Conservation (phyloP, 2,329 filamentous ascomycete genomes). For the Pseudohalonectria lignicola region DNA sequence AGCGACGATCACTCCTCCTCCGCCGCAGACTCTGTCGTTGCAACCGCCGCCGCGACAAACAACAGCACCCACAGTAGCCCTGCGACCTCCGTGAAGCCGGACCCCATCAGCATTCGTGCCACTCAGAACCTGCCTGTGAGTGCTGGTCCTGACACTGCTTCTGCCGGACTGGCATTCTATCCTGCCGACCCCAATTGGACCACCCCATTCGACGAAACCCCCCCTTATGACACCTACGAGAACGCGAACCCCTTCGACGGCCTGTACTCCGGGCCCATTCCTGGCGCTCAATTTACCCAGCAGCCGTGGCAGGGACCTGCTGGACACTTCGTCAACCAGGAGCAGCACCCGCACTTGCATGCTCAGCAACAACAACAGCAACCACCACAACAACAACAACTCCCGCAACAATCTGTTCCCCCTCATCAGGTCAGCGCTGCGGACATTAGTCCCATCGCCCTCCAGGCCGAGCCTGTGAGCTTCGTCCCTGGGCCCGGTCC, state of each 20-base stretch:
- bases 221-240: slow-evolving; percentile 33
- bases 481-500: slow-evolving; percentile 12
- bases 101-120: slow-evolving; percentile 14
- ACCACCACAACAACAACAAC: no score
- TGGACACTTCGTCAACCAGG: slow-evolving; percentile 18
- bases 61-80: slow-evolving; percentile 1
- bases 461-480: slow-evolving; percentile 19
- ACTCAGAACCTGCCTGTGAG: slow-evolving; percentile 9
- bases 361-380: no score
- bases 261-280: slow-evolving; percentile 11
- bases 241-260: slow-evolving; percentile 22
- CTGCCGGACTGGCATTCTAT: slow-evolving; percentile 18
- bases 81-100: not conserved
- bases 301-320: slow-evolving; percentile 19
- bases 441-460: slow-evolving; percentile 22
- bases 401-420: slow-evolving; percentile 12
- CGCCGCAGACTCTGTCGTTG: slow-evolving; percentile 18
- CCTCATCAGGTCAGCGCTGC: slow-evolving; percentile 20
- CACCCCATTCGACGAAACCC: slow-evolving; percentile 35
- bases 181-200: slow-evolving; percentile 29
- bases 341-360: slow-evolving; percentile 8
- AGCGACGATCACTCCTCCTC: not conserved
- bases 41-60: not conserved
- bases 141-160: slow-evolving; percentile 14
- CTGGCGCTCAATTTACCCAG: slow-evolving; percentile 15